Evolutionary conservation across 495 filamentous ascomycete genomes (phyloP), one percentile per base, ranked within the genome.

Genomic region (Neurospora tetrasperma): DNA sequence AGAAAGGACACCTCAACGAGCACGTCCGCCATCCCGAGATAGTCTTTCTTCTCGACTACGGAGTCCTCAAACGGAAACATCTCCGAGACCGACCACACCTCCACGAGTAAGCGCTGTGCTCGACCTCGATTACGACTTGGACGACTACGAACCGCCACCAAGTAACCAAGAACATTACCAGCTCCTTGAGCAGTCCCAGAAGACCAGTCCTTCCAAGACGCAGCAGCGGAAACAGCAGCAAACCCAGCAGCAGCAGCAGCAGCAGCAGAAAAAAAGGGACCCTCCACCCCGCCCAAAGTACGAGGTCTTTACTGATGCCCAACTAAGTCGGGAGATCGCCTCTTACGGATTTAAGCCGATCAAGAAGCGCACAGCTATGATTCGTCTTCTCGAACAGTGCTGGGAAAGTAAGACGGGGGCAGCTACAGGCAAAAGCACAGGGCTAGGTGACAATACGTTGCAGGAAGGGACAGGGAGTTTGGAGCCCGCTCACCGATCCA

Each of bases 291-390:
- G 73, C 5, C 92, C 92, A 23, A 88, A 89, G 68, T 95, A 87
- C 72, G 84, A 85, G 73, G 83, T 87, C 3, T 90, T 88, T 71
- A 90, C 89, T 18, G 90, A 91, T 73, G 80, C 84, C 16, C 85
- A 92, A 70, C 81, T 96, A 48, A 82, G 87, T 7, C 88, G 85
- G 70, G 87, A 90, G 74, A 79, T 95, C 44, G 76, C 85, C 5
- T 83, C 84, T 0, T 94, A 89, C 76, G 91, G 90, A 0, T 94
- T 96, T 82, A 96, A 96, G 78, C 82, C 90, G 1, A 82, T 94
- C 0, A 93, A 89, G 77, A 88, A 84, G 70, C 87, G 93, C 20
- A 83, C 87, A 71, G 86, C 88, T 12, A 93, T 93, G 91, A 90
- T 96, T 42, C 82, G 88, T 14, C 78, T 93, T 14, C 82, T 96